These are phyloP conservation scores for Amanita pallidorosea DNA, from an alignment of 768 basidiomycete species.

Conservation along the genomic window DNA sequence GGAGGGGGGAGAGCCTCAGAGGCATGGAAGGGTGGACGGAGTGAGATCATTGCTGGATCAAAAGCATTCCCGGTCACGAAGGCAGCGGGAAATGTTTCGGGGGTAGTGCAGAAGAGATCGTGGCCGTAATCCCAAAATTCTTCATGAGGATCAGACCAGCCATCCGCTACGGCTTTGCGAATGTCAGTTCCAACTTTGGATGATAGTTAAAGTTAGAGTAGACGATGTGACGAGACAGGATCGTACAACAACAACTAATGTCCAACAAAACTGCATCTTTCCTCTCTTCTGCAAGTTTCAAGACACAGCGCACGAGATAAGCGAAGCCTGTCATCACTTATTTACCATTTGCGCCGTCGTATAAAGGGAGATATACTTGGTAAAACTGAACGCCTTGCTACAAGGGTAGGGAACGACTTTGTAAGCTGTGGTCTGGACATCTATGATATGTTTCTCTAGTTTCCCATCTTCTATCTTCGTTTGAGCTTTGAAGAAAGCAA, in stretches of 20 bases:
- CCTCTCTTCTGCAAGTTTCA: constrained; percentile 15
- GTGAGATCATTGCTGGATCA: constrained; percentile 30
- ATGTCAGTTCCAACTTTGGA: constrained; percentile 27
- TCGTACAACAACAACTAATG: constrained; percentile 31
- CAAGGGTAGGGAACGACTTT: constrained; percentile 21
- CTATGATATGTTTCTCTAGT: constrained; percentile 27
- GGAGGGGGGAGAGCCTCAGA: background rate
- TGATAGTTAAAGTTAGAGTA: background rate
- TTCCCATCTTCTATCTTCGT: constrained; percentile 26
- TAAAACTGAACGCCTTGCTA: constrained; percentile 24
- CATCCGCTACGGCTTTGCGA: constrained; percentile 26
- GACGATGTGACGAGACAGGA: background rate
- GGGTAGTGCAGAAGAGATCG: constrained; percentile 42
- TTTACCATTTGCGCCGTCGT: background rate
- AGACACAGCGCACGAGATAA: constrained; percentile 16
- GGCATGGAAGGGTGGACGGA: constrained; percentile 6
- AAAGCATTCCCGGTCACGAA: constrained; percentile 53
- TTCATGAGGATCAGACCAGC: constrained; percentile 23
- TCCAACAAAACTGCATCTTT: constrained; percentile 27
- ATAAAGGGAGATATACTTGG: constrained; percentile 13
- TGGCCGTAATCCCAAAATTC: constrained; percentile 57
- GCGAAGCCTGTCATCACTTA: constrained; percentile 7
- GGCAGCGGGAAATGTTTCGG: constrained; percentile 37
- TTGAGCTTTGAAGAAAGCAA: constrained; percentile 22
- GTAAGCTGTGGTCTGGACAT: constrained; percentile 25